These are phyloP conservation scores for Jacaranda mimosifolia DNA, from an alignment of 257 asterid species.

Conservation along the genomic window DNA sequence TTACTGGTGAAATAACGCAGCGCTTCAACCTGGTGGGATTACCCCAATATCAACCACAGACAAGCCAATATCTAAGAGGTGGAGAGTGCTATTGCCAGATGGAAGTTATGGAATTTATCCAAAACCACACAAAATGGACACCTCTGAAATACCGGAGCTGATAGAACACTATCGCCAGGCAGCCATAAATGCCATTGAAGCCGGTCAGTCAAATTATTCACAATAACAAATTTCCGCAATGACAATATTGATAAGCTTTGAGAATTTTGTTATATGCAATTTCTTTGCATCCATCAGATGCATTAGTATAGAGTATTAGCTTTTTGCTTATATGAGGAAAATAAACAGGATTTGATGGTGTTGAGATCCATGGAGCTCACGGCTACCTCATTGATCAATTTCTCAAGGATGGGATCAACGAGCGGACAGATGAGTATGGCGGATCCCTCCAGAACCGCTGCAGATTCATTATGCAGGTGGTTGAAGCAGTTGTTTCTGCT, in stretches of 20 bases:
- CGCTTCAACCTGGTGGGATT: constrained; percentile 77
- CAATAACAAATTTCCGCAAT: background rate
- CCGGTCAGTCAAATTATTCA: constrained; percentile 59
- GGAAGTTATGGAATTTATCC: constrained; percentile 76
- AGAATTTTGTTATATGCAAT: background rate
- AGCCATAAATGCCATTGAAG: constrained; percentile 91
- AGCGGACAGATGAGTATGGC: constrained; percentile 79
- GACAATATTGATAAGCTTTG: constrained; percentile 8
- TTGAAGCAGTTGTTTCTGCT: constrained; percentile 69
- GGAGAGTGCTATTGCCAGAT: constrained; percentile 90
- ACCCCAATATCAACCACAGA: constrained; percentile 85
- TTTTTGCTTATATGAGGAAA: constrained; percentile 3
- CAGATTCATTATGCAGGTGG: constrained; percentile 69
- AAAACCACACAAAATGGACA: constrained; percentile 63
- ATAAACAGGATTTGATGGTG: constrained; percentile 82
- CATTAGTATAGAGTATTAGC: background rate
- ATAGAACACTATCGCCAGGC: constrained; percentile 79
- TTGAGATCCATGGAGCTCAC: constrained; percentile 94
- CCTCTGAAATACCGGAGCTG: constrained; percentile 60
- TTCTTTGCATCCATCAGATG: background rate
- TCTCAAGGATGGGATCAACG: constrained; percentile 87
- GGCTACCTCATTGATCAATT: constrained; percentile 96
- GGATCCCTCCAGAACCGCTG: constrained; percentile 87
- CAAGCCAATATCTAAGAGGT: constrained; percentile 88
- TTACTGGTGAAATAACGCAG: constrained; percentile 42